Evolutionary conservation across 805 yeast species (phyloP).

Genomic region (Nematodospora valgi): DNA sequence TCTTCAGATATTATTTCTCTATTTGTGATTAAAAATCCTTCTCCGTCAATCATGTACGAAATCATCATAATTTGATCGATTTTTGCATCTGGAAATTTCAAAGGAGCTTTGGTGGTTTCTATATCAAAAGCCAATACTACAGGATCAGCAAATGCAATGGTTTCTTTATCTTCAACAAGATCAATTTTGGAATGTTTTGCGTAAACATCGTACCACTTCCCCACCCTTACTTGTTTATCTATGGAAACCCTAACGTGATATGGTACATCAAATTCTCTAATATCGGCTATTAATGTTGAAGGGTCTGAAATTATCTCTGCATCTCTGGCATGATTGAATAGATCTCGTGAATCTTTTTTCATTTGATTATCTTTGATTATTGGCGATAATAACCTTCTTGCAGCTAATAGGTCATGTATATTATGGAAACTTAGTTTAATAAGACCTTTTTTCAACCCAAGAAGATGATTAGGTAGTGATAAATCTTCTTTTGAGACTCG

Average conservation of each 20-base stretch:
- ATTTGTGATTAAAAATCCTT: conserved; percentile 90
- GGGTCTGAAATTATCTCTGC: conserved; percentile 35
- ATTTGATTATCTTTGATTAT: conserved; percentile 64
- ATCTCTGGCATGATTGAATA: conserved; percentile 52
- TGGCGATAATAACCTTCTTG: conserved; percentile 67
- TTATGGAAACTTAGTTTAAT: conserved; percentile 73
- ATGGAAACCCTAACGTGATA: conserved; percentile 96
- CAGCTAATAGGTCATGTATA: conserved; percentile 67
- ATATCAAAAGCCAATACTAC: conserved; percentile 96
- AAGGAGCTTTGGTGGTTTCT: conserved; percentile 94
- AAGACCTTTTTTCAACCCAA: conserved; percentile 66
- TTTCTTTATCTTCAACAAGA: conserved; percentile 60
- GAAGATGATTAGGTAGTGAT: conserved; percentile 76
- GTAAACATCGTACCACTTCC: conserved; percentile 90
- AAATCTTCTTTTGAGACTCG: conserved; percentile 75
- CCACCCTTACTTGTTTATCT: conserved; percentile 81
- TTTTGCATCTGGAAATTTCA: conserved; percentile 90
- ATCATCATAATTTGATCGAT: conserved; percentile 98
- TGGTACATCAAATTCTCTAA: conserved; percentile 94
- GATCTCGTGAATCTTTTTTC: conserved; percentile 59
- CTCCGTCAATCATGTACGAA: conserved; percentile 98
- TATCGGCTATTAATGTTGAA: conserved; percentile 65
- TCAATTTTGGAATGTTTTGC: conserved; percentile 55
- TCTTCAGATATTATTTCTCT: conserved; percentile 92
- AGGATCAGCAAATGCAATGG: conserved; percentile 94